Conservation (phyloP, 306 rosid species). For the Sechiopsis laciniata region DNA sequence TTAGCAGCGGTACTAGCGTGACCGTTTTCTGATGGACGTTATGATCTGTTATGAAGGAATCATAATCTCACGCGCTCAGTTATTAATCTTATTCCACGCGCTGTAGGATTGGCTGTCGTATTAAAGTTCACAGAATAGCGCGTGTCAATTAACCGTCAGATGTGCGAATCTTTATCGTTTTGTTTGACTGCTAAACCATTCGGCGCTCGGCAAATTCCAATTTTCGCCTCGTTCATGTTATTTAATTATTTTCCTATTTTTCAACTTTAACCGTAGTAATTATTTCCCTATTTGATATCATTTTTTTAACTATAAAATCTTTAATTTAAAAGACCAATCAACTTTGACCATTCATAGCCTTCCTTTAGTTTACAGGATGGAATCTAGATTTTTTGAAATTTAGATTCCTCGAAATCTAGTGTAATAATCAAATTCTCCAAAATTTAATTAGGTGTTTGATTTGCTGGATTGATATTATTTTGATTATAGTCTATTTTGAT, state of each 20-base stretch:
- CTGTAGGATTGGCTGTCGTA: neutral
- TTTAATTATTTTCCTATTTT: neutral
- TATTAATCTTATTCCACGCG: constrained; percentile 20
- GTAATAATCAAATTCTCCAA: no score
- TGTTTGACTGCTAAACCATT: neutral
- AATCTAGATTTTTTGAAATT: no score
- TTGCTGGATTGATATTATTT: no score
- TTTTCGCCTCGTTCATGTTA: neutral
- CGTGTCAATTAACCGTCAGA: constrained; percentile 16
- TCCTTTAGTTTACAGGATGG: no score
- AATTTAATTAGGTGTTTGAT: no score
- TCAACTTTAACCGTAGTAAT: no score
- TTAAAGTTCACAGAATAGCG: constrained; percentile 7
- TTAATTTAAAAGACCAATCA: no score
- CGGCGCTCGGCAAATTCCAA: neutral
- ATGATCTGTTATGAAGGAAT: constrained; percentile 11
- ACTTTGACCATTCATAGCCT: no score
- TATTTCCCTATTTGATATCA: no score
- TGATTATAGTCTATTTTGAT: no score
- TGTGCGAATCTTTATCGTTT: neutral
- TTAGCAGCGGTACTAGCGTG: constrained; percentile 3
- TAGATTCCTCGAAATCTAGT: no score
- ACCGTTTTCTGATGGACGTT: constrained; percentile 20
- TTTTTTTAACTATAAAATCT: no score
- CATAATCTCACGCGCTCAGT: neutral